Evolutionary conservation across 192 early-diverging fungal species (phyloP), one percentile per base, ranked within the genome.

Genomic region (Oehlia diaphana): DNA sequence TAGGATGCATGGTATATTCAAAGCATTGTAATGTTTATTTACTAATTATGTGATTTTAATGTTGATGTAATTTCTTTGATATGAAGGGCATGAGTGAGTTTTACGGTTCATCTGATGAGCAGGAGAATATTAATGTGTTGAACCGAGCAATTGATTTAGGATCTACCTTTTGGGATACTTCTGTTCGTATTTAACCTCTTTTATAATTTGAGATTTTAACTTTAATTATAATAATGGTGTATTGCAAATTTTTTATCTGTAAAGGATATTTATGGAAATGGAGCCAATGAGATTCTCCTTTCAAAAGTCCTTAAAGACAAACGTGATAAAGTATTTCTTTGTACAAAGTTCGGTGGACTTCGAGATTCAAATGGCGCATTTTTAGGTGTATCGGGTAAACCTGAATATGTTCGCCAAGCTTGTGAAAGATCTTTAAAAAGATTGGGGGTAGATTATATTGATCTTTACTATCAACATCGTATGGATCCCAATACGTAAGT

Each of bases 321-420:
- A 12, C 82, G 90, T 63, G 75, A 86, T 44, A 79, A 89, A 39
- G 84, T 92, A 14, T 92, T 92, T 75, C 49, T 91, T 35, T 87
- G 85, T 75, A 90, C 92, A 35, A 93, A 93, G 81, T 93, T 93
- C 81, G 91, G 86, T 28, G 75, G 86, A 35, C 26, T 35, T 31
- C 79, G 79, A 65, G 50, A 58, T 58, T 19, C 50, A 58, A 58
- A 12, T 47, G 44, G 44, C 10, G 44, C 50, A 58, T 19, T 19
- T 14, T 0, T 0, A 23, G 77, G 81, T n/a, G 63, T 89, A 53
- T 47, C 76, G 23, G 84, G 87, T 68, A 72, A 23, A 19, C 87
- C 89, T 14, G 89, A 89, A 42, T 88, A 90, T 83, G 85, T 89
- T 35, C 83, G 82, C 31, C 53, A 82, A 49, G 39, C 72, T 14